Conservation (phyloP, 371 early-diverging fungal genomes). For the Circinella minor region DNA sequence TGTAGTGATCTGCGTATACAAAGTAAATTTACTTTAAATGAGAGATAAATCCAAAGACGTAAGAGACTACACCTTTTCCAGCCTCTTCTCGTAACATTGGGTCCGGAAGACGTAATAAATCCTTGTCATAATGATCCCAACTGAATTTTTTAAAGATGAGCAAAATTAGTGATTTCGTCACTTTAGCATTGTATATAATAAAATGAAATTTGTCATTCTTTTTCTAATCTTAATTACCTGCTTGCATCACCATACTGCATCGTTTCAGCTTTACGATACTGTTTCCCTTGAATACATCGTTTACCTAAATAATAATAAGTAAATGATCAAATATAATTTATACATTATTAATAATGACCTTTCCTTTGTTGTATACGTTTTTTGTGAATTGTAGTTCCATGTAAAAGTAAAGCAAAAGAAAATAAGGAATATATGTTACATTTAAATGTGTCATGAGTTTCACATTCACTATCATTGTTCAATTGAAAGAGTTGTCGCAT, state of each 20-base stretch:
- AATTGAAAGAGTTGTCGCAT: constrained; percentile 88
- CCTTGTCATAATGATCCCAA: constrained; percentile 91
- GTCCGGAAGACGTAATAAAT: constrained; percentile 76
- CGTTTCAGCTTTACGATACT: constrained; percentile 70
- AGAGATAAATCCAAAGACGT: constrained; percentile 91
- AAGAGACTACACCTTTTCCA: constrained; percentile 75
- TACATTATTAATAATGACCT: background rate
- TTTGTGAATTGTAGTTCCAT: too few relatives aligned
- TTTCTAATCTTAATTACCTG: constrained; percentile 29
- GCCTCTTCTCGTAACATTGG: constrained; percentile 76
- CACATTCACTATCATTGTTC: constrained; percentile 79
- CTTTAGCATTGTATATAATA: background rate
- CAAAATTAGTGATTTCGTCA: background rate
- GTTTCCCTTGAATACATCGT: constrained; percentile 83
- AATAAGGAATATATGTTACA: constrained; percentile 60
- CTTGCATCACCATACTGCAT: constrained; percentile 79
- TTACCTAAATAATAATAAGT: constrained; percentile 15
- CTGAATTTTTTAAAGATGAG: constrained; percentile 29
- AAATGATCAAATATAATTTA: too few relatives aligned
- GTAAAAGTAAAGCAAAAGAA: too few relatives aligned
- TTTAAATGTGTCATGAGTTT: constrained; percentile 96
- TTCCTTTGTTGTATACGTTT: too few relatives aligned
- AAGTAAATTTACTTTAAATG: constrained; percentile 49
- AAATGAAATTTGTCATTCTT: background rate
- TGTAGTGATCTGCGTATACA: background rate